Conservation (phyloP, 2,329 filamentous ascomycete species). For the Grosmannia serpens region DNA sequence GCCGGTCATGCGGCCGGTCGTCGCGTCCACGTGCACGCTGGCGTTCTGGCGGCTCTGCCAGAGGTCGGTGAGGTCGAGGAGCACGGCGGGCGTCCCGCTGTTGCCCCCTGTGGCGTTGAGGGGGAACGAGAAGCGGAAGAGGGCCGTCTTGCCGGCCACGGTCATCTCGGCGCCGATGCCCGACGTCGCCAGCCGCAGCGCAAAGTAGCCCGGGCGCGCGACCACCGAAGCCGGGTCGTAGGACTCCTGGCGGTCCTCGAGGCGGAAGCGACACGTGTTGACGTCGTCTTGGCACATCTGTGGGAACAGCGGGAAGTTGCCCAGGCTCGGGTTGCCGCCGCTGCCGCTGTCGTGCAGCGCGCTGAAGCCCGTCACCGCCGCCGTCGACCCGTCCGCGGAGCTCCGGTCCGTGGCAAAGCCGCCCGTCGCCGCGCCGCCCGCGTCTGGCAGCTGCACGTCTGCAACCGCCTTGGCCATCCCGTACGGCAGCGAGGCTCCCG, state of each 20-base stretch:
- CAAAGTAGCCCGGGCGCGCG: constrained; percentile 45
- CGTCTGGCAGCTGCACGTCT: constrained; percentile 38
- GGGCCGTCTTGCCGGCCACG: constrained; percentile 45
- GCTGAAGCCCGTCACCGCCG: constrained; percentile 39
- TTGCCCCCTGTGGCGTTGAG: background rate
- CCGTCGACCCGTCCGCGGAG: no score
- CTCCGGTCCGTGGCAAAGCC: constrained; percentile 36
- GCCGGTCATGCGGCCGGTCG: constrained; percentile 42
- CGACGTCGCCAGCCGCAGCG: constrained; percentile 39
- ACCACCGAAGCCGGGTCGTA: constrained; percentile 34
- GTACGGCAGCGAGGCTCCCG: constrained; percentile 42
- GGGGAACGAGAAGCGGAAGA: constrained; percentile 48
- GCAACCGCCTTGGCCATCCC: constrained; percentile 45
- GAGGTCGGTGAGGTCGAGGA: constrained; percentile 49
- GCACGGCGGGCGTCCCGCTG: constrained; percentile 33
- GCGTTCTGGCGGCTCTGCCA: constrained; percentile 38
- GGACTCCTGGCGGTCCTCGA: no score
- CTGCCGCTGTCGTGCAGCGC: constrained; percentile 32
- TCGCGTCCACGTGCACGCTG: constrained; percentile 33
- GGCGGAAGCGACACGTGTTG: no score
- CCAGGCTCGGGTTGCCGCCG: constrained; percentile 31
- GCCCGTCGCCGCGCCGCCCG: no score
- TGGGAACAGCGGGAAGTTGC: constrained; percentile 34
- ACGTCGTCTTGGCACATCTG: constrained; percentile 41
- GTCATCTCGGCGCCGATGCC: constrained; percentile 50